Conservation (phyloP, 1,284 basidiomycete species). For the Melanopsichium pennsylvanicum region DNA sequence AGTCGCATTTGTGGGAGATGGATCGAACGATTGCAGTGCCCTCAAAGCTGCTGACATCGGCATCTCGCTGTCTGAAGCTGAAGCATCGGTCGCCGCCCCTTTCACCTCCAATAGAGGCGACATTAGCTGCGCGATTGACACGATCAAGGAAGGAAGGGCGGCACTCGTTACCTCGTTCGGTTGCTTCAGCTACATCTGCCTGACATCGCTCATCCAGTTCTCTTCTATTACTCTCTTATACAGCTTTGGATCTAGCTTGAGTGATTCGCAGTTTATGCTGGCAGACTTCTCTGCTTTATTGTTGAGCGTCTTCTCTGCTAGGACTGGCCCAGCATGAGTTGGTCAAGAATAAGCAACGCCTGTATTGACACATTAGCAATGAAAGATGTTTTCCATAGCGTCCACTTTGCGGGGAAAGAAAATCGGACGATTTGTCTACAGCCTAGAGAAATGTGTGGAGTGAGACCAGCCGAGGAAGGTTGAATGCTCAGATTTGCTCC, state of each 20-base stretch:
- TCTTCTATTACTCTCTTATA: constrained; percentile 86
- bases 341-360: too few relatives aligned
- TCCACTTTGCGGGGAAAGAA: too few relatives aligned
- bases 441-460: too few relatives aligned
- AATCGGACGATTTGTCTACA: too few relatives aligned
- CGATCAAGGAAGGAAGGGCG: constrained; percentile 45
- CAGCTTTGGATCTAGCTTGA: constrained; percentile 92
- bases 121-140: constrained; percentile 29
- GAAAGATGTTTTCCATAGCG: too few relatives aligned
- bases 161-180: constrained; percentile 87
- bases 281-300: constrained; percentile 18
- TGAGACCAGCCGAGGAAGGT: too few relatives aligned
- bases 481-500: too few relatives aligned
- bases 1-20: constrained; percentile 44
- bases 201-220: constrained; percentile 70
- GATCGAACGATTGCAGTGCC: constrained; percentile 51
- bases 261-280: constrained; percentile 93
- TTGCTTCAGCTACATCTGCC: constrained; percentile 92
- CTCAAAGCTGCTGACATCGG: constrained; percentile 52
- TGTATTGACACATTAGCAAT: too few relatives aligned
- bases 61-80: constrained; percentile 45
- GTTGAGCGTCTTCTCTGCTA: constrained; percentile 33
- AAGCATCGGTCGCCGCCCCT: constrained; percentile 48
- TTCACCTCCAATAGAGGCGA: constrained; percentile 38
- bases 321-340: constrained; percentile 36